Evolutionary conservation across 768 basidiomycete genomes (phyloP).

Genomic region (Russula earlei): DNA sequence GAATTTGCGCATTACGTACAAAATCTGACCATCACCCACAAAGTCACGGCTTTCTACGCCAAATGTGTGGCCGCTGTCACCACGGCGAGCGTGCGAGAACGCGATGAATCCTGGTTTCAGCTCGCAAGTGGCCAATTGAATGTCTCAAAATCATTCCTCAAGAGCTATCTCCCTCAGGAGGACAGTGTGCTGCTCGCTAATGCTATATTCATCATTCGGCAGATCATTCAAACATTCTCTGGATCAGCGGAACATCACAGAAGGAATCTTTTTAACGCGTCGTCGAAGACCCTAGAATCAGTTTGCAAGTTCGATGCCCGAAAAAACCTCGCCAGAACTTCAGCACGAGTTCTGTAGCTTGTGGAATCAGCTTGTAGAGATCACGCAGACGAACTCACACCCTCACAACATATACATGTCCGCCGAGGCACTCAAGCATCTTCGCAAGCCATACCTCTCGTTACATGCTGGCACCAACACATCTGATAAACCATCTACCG

Average conservation of each 20-base stretch:
- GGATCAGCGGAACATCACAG: neutral
- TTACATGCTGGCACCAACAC: neutral
- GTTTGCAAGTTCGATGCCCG: neutral
- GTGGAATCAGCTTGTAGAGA: neutral
- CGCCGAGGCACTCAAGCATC: neutral
- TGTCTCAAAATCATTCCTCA: neutral
- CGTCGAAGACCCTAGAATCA: neutral
- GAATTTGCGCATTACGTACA: slow-evolving; percentile 1
- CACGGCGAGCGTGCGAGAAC: neutral
- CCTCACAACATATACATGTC: neutral
- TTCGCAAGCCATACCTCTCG: neutral
- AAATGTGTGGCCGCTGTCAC: neutral
- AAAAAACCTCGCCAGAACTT: neutral
- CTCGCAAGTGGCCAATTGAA: neutral
- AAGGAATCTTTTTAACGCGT: neutral
- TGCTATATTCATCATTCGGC: neutral
- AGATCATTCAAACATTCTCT: neutral
- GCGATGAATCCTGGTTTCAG: slow-evolving; percentile 1
- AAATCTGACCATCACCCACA: neutral
- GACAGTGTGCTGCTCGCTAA: slow-evolving; percentile 1
- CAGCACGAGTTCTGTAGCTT: neutral
- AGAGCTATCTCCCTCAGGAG: neutral
- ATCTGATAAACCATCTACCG: neutral
- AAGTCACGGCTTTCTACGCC: neutral
- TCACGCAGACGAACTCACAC: neutral